Conservation (phyloP, 2,329 filamentous ascomycete genomes). For the Verticillium tricorpus region DNA sequence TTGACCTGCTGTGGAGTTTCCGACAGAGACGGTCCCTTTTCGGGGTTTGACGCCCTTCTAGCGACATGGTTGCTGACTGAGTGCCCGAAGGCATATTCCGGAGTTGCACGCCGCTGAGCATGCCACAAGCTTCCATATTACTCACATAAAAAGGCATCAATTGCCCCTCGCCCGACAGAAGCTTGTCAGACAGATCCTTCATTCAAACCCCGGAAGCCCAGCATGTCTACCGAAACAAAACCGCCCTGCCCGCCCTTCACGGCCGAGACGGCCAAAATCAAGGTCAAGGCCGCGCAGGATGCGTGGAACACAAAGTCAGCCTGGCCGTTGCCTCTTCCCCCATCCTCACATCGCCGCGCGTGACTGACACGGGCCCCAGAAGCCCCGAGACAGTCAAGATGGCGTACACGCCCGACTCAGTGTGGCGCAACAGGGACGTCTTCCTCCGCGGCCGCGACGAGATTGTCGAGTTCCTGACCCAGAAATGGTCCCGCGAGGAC, state of each 20-base stretch:
- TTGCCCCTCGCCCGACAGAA: too few species aligned
- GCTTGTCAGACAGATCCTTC: not conserved
- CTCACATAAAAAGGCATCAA: not conserved
- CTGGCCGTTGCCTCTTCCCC: slow-evolving; percentile 35
- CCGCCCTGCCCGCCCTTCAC: slow-evolving; percentile 69
- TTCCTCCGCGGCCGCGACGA: slow-evolving; percentile 66
- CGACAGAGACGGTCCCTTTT: too few species aligned
- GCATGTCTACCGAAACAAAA: slow-evolving; percentile 3
- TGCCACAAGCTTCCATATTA: not conserved
- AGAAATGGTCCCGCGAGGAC: slow-evolving; percentile 71
- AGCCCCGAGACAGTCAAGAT: slow-evolving; percentile 61
- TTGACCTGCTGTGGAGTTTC: too few species aligned
- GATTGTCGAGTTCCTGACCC: slow-evolving; percentile 63
- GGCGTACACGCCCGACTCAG: slow-evolving; percentile 69
- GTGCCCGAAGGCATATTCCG: not conserved
- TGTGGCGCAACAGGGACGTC: slow-evolving; percentile 73
- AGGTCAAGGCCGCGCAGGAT: slow-evolving; percentile 75
- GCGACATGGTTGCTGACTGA: too few species aligned
- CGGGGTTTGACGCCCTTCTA: too few species aligned
- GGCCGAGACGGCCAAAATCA: slow-evolving; percentile 60
- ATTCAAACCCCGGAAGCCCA: not conserved
- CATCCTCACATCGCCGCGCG: not conserved
- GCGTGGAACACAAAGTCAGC: slow-evolving; percentile 74
- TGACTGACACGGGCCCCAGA: slow-evolving; percentile 30
- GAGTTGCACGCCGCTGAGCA: not conserved